Conservation (phyloP, 2,329 filamentous ascomycete genomes). For the Macroventuria anomochaeta region DNA sequence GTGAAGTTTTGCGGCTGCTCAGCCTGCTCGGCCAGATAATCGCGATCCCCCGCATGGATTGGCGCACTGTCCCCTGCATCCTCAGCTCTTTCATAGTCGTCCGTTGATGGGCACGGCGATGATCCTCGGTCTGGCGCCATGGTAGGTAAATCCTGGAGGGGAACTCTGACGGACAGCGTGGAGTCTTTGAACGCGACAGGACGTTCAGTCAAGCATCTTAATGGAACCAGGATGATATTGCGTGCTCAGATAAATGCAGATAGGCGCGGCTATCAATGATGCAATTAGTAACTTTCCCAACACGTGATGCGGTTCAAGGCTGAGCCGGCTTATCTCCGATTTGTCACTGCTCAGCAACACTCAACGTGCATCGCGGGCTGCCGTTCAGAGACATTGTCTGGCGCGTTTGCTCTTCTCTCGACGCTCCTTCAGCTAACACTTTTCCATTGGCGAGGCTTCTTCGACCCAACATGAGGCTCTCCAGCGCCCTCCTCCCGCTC, state of each 20-base stretch:
- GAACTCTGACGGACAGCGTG: conserved; percentile 29
- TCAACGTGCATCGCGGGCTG: conserved; percentile 26
- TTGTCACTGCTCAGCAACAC: conserved; percentile 35
- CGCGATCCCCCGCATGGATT: conserved; percentile 25
- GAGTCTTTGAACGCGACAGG: not conserved
- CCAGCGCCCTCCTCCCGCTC: conserved; percentile 34
- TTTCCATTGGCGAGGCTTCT: not conserved
- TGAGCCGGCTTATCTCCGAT: conserved; percentile 39
- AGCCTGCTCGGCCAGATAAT: conserved; percentile 42
- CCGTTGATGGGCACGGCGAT: conserved; percentile 20
- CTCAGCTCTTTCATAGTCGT: conserved; percentile 32
- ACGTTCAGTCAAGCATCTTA: conserved; percentile 19
- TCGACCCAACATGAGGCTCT: conserved; percentile 32
- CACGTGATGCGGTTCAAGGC: conserved; percentile 27
- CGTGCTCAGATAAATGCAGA: conserved; percentile 26
- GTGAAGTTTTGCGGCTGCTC: conserved; percentile 76
- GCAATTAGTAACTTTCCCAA: conserved; percentile 20
- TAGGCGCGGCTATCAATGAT: conserved; percentile 26
- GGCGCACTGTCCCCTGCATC: conserved; percentile 24
- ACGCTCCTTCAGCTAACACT: not conserved
- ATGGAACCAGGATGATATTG: conserved; percentile 20
- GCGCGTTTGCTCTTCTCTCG: not conserved
- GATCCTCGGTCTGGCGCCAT: conserved; percentile 48
- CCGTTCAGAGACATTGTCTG: conserved; percentile 1
- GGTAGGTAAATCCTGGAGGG: conserved; percentile 27